A percentile compares a stretch with the other conserved stretches of the same genome.
These are phyloP conservation scores for Acidomyces sp. DNA, from an alignment of 495 filamentous ascomycete genomes.

Conservation along the genomic window DNA sequence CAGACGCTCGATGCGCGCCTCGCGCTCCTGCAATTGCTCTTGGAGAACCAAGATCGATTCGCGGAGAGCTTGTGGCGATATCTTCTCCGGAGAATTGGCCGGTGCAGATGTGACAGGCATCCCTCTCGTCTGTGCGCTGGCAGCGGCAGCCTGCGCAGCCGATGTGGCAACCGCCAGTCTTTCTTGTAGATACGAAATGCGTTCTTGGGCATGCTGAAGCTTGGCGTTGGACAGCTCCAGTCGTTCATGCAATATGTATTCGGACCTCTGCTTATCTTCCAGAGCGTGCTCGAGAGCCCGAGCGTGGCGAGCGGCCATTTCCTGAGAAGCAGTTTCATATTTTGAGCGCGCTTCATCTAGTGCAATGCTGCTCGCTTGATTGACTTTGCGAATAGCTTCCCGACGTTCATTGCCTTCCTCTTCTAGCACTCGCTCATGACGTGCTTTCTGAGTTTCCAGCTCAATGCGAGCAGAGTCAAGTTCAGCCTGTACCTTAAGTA, in stretches of 20 bases:
- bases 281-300: conserved; percentile 51
- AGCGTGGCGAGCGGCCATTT: conserved; percentile 51
- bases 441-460: conserved; percentile 56
- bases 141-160: conserved; percentile 74
- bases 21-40: conserved; percentile 89
- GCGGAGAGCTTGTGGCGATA: conserved; percentile 82
- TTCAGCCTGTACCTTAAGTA: conserved; percentile 52
- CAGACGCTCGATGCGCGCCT: conserved; percentile 73
- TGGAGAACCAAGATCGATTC: conserved; percentile 94
- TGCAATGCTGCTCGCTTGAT: conserved; percentile 46
- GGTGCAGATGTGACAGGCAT: conserved; percentile 26
- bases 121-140: conserved; percentile 58
- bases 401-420: conserved; percentile 47
- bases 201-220: conserved; percentile 65
- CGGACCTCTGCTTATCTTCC: conserved; percentile 30
- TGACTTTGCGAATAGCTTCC: conserved; percentile 40
- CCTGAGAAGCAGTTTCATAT: conserved; percentile 59
- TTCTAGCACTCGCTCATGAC: conserved; percentile 64
- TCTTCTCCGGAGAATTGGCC: conserved; percentile 54
- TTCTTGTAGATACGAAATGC: conserved; percentile 69
- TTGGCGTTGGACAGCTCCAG: conserved; percentile 68
- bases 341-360: conserved; percentile 54
- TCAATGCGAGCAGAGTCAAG: conserved; percentile 60
- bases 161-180: conserved; percentile 81
- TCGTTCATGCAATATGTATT: conserved; percentile 39